Evolutionary conservation across 129 eudicot species (phyloP).

Genomic region (carrot (Daucus carota)): DNA sequence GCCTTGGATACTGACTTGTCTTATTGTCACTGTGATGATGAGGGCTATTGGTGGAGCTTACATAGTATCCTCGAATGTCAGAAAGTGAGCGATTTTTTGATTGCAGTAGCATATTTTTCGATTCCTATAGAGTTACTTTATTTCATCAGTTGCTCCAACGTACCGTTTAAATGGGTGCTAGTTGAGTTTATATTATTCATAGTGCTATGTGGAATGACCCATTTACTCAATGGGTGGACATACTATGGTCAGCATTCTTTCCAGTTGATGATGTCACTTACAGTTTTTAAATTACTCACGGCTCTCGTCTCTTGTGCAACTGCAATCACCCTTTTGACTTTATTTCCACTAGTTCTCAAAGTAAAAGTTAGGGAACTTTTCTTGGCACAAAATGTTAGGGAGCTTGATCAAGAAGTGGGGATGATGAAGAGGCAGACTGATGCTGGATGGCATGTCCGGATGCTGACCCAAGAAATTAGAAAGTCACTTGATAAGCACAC

Average conservation of each 20-base stretch:
- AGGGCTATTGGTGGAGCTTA: slow-evolving; percentile 61
- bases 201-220: slow-evolving; percentile 78
- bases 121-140: slow-evolving; percentile 73
- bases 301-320: slow-evolving; percentile 86
- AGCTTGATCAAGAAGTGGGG: slow-evolving; percentile 80
- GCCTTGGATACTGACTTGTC: slow-evolving; percentile 32
- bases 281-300: slow-evolving; percentile 57
- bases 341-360: slow-evolving; percentile 65
- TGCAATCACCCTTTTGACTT: slow-evolving; percentile 64
- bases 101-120: slow-evolving; percentile 74
- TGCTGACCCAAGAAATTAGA: slow-evolving; percentile 77
- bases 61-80: slow-evolving; percentile 59
- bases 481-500: slow-evolving; percentile 76
- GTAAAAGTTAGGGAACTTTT: slow-evolving; percentile 71
- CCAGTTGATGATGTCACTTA: slow-evolving; percentile 66
- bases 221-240: slow-evolving; percentile 80
- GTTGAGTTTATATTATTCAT: slow-evolving; percentile 68
- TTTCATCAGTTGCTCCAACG: slow-evolving; percentile 64
- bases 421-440: slow-evolving; percentile 76
- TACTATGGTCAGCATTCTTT: slow-evolving; percentile 70
- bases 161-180: slow-evolving; percentile 90
- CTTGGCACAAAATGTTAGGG: slow-evolving; percentile 63
- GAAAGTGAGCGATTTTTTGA: slow-evolving; percentile 66
- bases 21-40: slow-evolving; percentile 71
- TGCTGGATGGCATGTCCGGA: slow-evolving; percentile 61